Base-by-base conservation (phyloP, 495 filamentous ascomycete species). In the Penicillium pancosmium region DNA sequence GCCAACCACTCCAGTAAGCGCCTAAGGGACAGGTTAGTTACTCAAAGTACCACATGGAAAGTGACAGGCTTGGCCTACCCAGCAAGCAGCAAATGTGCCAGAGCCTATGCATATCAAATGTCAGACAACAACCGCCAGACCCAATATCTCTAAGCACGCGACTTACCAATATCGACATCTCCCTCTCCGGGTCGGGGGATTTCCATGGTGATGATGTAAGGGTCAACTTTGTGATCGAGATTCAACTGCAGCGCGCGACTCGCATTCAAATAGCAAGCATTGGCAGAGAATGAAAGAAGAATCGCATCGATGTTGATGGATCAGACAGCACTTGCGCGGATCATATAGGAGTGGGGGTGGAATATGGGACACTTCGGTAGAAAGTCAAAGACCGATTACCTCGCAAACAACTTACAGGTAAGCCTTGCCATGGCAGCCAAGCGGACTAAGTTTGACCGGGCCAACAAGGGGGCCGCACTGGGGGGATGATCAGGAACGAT, bases 111-210 rank as follows among this genome's bases (percentile, higher is more conserved):
- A 19, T 57, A 5, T 9, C 27, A 44, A 4, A 7, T n/a, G 43
- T 66, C 33, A 67, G 51, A 57, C 15, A 43, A n/a, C 3, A 19
- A 12, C 40, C 12, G 16, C 40, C n/a, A 9, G 19, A 4, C 19
- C 23, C 16, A n/a, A 31, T 9, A 19, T 48, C 43, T 13, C 10
- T 38, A 13, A 34, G 54, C 27, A 48, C 16, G 57, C 36, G 36
- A 50, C 69, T 27, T 55, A 72, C 71, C 71, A 2, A 70, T 68
- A 50, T 73, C 60, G 25, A 72, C 47, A 57, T 73, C 71, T 5
- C 69, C 71, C 46, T 70, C 71, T 18, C 19, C 5, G 13, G 71
- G 71, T 21, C 49, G 56, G 5, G 71, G 71, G 53, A 73, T 65
- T 52, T 62, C 52, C 69, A 73, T 73, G 0, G 33, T 65, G 54